A percentile compares a stretch with the other conserved stretches of the same genome.
These are phyloP conservation scores for Candida ulmi DNA, from an alignment of 805 yeast species.

Conservation along the genomic window DNA sequence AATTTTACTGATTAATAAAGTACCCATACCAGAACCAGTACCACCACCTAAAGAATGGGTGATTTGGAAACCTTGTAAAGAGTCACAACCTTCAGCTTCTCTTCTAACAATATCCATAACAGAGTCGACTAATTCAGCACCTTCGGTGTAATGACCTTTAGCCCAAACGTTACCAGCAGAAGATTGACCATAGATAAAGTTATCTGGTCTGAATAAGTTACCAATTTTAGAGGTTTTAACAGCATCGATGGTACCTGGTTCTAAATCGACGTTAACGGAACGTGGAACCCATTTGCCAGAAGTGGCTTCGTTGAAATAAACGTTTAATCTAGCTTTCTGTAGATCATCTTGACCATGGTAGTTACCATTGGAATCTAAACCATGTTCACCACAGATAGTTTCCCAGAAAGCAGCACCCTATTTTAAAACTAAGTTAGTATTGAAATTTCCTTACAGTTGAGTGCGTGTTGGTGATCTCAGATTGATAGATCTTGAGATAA, in stretches of 20 bases:
- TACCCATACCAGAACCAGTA: conserved; percentile 98
- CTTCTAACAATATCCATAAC: conserved; percentile 93
- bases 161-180: conserved; percentile 99
- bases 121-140: conserved; percentile 91
- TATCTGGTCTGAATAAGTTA: conserved; percentile 96
- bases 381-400: conserved; percentile 85
- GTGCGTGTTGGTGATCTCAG: neutral
- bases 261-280: conserved; percentile 94
- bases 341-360: conserved; percentile 56
- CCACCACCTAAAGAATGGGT: conserved; percentile 99
- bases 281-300: conserved; percentile 97
- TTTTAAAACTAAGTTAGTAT: conserved; percentile 5
- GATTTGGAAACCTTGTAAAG: conserved; percentile 93
- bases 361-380: conserved; percentile 68
- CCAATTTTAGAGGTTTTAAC: conserved; percentile 90
- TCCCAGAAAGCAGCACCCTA: conserved; percentile 93
- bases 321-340: conserved; percentile 86
- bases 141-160: conserved; percentile 97
- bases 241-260: conserved; percentile 96
- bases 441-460: neutral
- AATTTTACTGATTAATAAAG: conserved; percentile 85
- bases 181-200: conserved; percentile 93
- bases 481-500: no score
- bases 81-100: conserved; percentile 95
- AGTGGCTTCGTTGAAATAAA: conserved; percentile 93